Conservation (phyloP, 75 land plant species). For the Adiantum capillusveneris region DNA sequence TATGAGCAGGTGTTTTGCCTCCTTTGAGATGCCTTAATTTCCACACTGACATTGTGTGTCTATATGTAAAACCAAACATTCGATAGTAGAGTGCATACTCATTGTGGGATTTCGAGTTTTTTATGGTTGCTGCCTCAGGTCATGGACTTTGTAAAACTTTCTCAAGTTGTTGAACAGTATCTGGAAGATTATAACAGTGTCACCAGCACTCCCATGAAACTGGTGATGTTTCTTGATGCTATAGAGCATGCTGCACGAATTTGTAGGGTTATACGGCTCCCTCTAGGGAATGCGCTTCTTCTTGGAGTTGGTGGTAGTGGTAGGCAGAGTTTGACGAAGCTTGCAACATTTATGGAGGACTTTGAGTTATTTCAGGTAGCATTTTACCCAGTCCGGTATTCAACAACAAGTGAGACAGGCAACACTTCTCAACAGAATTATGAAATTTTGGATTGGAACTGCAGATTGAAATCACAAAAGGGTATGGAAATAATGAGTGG, state of each 20-base stretch:
- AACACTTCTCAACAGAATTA: no score
- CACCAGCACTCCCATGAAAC: conserved; percentile 30
- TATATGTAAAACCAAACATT: no score
- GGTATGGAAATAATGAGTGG: conserved; percentile 40
- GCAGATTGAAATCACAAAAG: conserved; percentile 36
- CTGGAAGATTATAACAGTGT: conserved; percentile 28
- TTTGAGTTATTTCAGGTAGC: conserved; percentile 33
- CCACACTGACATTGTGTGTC: no score
- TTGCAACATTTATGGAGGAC: conserved; percentile 33
- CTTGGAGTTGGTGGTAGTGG: conserved; percentile 39
- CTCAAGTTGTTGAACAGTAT: conserved; percentile 15
- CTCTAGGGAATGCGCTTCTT: conserved; percentile 34
- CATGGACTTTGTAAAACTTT: conserved; percentile 15
- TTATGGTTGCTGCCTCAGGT: conserved; percentile 12
- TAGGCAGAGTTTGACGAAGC: conserved; percentile 31
- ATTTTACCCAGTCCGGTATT: no score
- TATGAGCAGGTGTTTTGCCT: conserved; percentile 28
- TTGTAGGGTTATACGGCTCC: conserved; percentile 35
- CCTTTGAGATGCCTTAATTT: no score
- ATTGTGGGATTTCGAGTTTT: no score
- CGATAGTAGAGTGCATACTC: no score
- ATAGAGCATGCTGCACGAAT: conserved; percentile 32
- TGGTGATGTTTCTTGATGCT: conserved; percentile 35
- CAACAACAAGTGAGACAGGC: no score
- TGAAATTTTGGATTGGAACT: no score